phyloP scores from a whole-genome alignment of 2,329 filamentous ascomycete species.

The Epichloe sibirici region DNA sequence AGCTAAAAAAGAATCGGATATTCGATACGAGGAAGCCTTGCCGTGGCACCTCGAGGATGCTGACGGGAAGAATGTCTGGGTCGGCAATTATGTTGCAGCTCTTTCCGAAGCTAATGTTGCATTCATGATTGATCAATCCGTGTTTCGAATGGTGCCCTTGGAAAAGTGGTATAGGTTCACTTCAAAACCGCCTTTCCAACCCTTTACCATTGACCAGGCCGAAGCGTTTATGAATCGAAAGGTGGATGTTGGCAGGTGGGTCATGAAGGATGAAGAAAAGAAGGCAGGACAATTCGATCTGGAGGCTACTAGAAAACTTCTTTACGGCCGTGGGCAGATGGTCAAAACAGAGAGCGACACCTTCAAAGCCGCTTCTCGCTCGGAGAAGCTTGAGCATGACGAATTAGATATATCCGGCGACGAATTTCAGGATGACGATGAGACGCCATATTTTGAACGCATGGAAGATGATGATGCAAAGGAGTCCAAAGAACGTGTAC shows the following conservation, averaged over 20 bases:
- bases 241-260: conserved; percentile 65
- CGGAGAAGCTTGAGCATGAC: conserved; percentile 57
- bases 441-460: conserved; percentile 59
- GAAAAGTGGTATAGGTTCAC: conserved; percentile 94
- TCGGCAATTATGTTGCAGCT: conserved; percentile 80
- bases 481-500: conserved; percentile 58
- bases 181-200: conserved; percentile 66
- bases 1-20: conserved; percentile 58
- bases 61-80: conserved; percentile 89
- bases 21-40: conserved; percentile 85
- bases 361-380: conserved; percentile 47
- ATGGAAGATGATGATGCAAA: conserved; percentile 75
- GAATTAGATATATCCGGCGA: conserved; percentile 56
- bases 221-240: conserved; percentile 76
- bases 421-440: conserved; percentile 82
- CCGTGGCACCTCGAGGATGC: conserved; percentile 97
- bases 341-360: conserved; percentile 58
- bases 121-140: conserved; percentile 55
- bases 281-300: conserved; percentile 44
- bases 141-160: conserved; percentile 76
- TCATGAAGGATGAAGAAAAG: conserved; percentile 56
- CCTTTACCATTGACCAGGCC: conserved; percentile 70
- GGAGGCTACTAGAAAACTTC: conserved; percentile 41
- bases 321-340: conserved; percentile 41
- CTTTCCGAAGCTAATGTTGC: conserved; percentile 79